Conservation (phyloP, 495 filamentous ascomycete species). For the Penicillium parvum region DNA sequence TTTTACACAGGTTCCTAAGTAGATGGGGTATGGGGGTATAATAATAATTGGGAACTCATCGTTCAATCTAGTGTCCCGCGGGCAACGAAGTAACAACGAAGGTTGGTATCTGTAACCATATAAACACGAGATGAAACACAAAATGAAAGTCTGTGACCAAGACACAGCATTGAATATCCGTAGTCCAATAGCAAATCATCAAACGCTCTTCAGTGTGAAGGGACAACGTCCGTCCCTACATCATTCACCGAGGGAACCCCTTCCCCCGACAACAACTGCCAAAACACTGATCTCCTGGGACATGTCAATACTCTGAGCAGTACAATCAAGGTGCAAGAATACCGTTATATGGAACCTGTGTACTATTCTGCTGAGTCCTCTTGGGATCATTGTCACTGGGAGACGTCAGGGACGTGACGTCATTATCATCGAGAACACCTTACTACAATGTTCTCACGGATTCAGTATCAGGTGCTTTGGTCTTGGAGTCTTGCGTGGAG, state of each 20-base stretch:
- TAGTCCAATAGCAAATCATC: not conserved
- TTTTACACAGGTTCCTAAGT: no score
- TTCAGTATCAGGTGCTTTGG: conserved; percentile 9
- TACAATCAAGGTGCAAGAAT: conserved; percentile 7
- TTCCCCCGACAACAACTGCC: conserved; percentile 16
- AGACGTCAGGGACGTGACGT: conserved; percentile 10
- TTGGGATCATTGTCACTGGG: conserved; percentile 9
- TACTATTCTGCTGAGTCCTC: conserved; percentile 2
- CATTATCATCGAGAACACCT: conserved; percentile 12
- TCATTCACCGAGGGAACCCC: conserved; percentile 5
- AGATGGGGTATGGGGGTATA: no score
- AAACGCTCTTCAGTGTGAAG: no score
- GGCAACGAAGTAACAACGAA: not conserved
- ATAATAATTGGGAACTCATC: no score
- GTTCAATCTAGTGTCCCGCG: no score
- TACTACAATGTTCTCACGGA: conserved; percentile 16
- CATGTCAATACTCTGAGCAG: conserved; percentile 11
- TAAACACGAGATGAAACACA: not conserved
- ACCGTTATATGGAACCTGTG: conserved; percentile 13
- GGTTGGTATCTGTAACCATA: not conserved
- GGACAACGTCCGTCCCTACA: no score
- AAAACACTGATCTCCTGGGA: conserved; percentile 21
- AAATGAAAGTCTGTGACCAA: not conserved
- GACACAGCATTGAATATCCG: not conserved
- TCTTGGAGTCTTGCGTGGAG: conserved; percentile 4